Evolutionary conservation across 2,329 filamentous ascomycete species (phyloP).

Genomic region (Verticillium isaacii): DNA sequence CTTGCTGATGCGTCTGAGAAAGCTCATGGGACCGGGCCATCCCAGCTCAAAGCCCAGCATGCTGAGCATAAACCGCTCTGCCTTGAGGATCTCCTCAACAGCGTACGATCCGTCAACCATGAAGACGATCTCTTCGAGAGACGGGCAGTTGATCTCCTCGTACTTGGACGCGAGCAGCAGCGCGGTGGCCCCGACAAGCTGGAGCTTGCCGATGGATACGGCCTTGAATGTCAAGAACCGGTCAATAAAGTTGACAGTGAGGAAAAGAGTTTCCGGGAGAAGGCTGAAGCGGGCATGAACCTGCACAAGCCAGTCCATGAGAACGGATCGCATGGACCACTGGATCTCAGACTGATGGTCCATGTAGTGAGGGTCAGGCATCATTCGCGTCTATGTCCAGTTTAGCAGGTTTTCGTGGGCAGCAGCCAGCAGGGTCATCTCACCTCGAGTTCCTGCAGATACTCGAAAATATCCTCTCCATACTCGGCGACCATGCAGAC

Average conservation of each 20-base stretch:
- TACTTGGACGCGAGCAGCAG: constrained; percentile 97
- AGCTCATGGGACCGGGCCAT: constrained; percentile 99
- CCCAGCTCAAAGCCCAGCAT: constrained; percentile 95
- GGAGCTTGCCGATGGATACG: constrained; percentile 89
- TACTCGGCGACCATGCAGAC: constrained; percentile 98
- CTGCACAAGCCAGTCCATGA: constrained; percentile 98
- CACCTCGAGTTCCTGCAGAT: constrained; percentile 88
- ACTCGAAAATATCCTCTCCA: constrained; percentile 88
- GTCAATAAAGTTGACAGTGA: constrained; percentile 95
- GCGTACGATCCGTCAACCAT: constrained; percentile 95
- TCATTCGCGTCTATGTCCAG: constrained; percentile 60
- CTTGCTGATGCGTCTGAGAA: constrained; percentile 93
- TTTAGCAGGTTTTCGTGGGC: constrained; percentile 17
- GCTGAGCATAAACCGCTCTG: constrained; percentile 95
- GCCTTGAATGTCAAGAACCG: constrained; percentile 93
- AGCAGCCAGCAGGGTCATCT: constrained; percentile 18
- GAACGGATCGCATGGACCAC: constrained; percentile 96
- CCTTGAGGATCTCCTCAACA: constrained; percentile 89
- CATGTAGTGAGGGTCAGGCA: constrained; percentile 93
- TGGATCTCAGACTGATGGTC: constrained; percentile 94
- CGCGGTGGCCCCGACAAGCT: constrained; percentile 92
- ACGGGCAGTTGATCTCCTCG: constrained; percentile 97
- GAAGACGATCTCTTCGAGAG: constrained; percentile 91
- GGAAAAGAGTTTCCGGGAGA: constrained; percentile 89
- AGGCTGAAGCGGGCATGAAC: constrained; percentile 89